phyloP scores from a whole-genome alignment of 2,329 filamentous ascomycete species.

The Fusarium pseudograminearum region DNA sequence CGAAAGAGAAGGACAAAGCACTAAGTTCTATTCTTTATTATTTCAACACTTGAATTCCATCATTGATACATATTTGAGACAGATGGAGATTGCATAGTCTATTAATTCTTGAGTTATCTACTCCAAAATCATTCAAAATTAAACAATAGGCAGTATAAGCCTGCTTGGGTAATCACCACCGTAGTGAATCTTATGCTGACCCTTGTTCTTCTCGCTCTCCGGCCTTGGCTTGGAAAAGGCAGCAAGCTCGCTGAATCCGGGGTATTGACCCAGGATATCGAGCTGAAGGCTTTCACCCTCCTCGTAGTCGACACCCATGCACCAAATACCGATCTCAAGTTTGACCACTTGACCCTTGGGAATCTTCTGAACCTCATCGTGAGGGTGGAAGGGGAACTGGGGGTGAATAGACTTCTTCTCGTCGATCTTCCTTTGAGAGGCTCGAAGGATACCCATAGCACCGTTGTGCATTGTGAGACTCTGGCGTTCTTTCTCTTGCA shows the following conservation, averaged over 20 bases:
- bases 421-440: slow-evolving; percentile 22
- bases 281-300: slow-evolving; percentile 3
- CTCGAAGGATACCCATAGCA: slow-evolving; percentile 15
- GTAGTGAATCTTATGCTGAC: slow-evolving; percentile 31
- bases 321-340: slow-evolving; percentile 27
- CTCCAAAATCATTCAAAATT: not conserved
- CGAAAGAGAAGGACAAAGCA: fast-evolving
- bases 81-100: not conserved
- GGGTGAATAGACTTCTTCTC: slow-evolving; percentile 8
- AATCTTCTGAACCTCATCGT: slow-evolving; percentile 15
- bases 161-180: slow-evolving; percentile 35
- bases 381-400: slow-evolving; percentile 20
- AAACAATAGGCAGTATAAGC: slow-evolving; percentile 37
- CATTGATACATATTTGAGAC: not conserved
- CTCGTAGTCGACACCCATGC: slow-evolving; percentile 23
- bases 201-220: slow-evolving; percentile 21
- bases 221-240: slow-evolving; percentile 24
- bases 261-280: slow-evolving; percentile 23
- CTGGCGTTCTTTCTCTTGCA: slow-evolving; percentile 15
- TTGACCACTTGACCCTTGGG: slow-evolving; percentile 26
- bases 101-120: not conserved
- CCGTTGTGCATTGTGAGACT: slow-evolving; percentile 25
- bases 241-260: slow-evolving; percentile 12
- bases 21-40: not conserved
- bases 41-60: not conserved